Percentiles rank a stretch among this genome's conserved stretches.
These are phyloP conservation scores for Acanthamoeba royreba DNA, from an alignment of 208 protist species.

Conservation along the genomic window DNA sequence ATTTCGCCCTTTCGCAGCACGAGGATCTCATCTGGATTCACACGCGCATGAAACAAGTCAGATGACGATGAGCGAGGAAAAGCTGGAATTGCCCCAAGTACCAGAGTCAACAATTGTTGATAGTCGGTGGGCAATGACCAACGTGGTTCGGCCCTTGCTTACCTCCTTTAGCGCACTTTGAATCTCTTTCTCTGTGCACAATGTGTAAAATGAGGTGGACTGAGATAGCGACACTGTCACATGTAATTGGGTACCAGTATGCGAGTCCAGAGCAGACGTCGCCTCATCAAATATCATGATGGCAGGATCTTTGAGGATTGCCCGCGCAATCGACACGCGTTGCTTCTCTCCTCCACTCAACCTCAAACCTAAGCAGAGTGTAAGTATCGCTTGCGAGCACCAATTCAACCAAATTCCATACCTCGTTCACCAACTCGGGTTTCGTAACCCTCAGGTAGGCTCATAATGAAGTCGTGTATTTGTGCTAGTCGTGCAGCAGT, in stretches of 20 bases:
- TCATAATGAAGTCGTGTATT: constrained; percentile 70
- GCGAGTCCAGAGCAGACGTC: constrained; percentile 76
- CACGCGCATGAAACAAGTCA: constrained; percentile 4
- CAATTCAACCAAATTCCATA: not conserved
- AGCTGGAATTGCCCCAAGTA: not conserved
- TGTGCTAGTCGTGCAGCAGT: constrained; percentile 51
- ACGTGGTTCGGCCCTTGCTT: constrained; percentile 54
- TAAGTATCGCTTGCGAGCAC: not conserved
- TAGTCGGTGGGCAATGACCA: constrained; percentile 65
- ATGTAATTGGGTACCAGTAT: constrained; percentile 66
- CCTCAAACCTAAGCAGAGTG: not conserved
- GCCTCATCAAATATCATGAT: constrained; percentile 82
- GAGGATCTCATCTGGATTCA: constrained; percentile 66
- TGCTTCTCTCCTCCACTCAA: constrained; percentile 80
- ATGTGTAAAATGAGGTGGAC: not conserved
- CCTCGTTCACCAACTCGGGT: constrained; percentile 82
- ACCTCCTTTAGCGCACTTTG: constrained; percentile 57
- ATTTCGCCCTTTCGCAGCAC: constrained; percentile 64
- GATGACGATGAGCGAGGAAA: not conserved
- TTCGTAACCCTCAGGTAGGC: constrained; percentile 73
- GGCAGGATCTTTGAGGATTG: constrained; percentile 68
- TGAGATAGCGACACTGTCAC: not conserved
- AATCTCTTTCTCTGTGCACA: constrained; percentile 60
- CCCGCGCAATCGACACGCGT: constrained; percentile 79
- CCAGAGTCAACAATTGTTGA: constrained; percentile 60